These are phyloP conservation scores for Aspergillus leporis DNA, from an alignment of 495 filamentous ascomycete genomes.

Conservation along the genomic window DNA sequence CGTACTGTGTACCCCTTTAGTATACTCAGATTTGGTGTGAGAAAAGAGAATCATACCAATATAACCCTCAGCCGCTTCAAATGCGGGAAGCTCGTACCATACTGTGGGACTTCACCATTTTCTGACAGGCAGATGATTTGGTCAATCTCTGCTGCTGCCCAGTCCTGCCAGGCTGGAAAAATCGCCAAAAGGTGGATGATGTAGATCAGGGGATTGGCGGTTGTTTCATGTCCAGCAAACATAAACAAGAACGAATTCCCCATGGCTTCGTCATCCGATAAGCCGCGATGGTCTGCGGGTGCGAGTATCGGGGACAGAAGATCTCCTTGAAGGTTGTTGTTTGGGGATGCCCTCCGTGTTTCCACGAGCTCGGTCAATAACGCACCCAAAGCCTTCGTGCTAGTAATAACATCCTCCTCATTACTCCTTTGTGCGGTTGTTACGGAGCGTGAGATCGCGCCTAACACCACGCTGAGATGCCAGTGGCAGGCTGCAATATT, in stretches of 20 bases:
- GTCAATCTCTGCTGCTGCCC: constrained; percentile 10
- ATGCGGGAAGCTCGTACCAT: background rate
- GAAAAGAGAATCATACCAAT: constrained; percentile 8
- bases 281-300: background rate
- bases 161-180: constrained; percentile 13
- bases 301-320: constrained; percentile 8
- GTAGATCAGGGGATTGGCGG: constrained; percentile 12
- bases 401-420: background rate
- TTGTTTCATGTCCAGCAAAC: constrained; percentile 18
- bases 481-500: background rate
- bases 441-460: background rate
- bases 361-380: background rate
- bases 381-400: background rate
- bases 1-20: constrained; percentile 1
- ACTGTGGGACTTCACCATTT: background rate
- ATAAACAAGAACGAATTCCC: constrained; percentile 17
- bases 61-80: constrained; percentile 4
- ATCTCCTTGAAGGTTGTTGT: background rate
- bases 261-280: background rate
- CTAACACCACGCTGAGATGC: background rate
- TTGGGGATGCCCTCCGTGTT: background rate
- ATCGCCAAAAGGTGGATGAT: constrained; percentile 12
- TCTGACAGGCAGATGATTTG: background rate
- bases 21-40: too few species aligned
- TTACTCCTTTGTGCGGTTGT: background rate